These are phyloP conservation scores for Eremothecium gossypii DNA, from an alignment of 1,139 yeast species.

Conservation along the genomic window DNA sequence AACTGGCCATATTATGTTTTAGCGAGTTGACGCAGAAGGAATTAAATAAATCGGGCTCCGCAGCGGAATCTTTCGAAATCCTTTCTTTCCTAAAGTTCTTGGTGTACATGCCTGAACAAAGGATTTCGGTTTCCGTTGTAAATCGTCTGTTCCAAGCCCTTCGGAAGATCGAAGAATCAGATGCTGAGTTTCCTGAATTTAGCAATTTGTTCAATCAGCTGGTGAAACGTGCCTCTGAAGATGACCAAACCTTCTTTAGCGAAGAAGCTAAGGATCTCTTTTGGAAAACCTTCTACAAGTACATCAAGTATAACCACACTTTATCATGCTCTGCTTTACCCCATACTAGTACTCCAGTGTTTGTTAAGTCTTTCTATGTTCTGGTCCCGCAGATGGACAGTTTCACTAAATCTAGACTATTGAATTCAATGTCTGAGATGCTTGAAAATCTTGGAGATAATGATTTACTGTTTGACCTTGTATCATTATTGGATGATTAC, in stretches of 20 bases:
- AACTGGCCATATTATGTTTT: background rate
- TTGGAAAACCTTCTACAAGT: constrained; percentile 16
- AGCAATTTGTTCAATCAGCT: constrained; percentile 3
- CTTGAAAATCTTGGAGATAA: constrained; percentile 4
- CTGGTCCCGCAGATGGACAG: constrained; percentile 12
- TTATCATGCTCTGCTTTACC: constrained; percentile 20
- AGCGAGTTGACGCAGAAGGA: background rate
- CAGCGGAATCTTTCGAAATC: constrained; percentile 6
- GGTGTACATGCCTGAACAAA: background rate
- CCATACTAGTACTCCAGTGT: constrained; percentile 8
- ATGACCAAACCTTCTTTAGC: background rate
- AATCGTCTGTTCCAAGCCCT: constrained; percentile 4
- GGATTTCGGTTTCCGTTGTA: background rate
- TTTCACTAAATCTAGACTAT: constrained; percentile 16
- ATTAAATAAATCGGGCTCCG: constrained; percentile 3
- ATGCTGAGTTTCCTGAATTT: constrained; percentile 4
- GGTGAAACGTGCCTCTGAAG: background rate
- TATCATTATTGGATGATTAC: constrained; percentile 46
- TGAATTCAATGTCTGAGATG: constrained; percentile 12
- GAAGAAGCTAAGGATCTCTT: constrained; percentile 6
- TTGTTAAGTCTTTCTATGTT: constrained; percentile 9
- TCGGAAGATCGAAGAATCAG: constrained; percentile 2
- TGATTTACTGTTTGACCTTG: constrained; percentile 10
- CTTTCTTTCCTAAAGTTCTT: constrained; percentile 1
- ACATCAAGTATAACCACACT: constrained; percentile 14